Evolutionary conservation across 495 filamentous ascomycete species (phyloP).

Genomic region (Staphylotrichum longicolle): DNA sequence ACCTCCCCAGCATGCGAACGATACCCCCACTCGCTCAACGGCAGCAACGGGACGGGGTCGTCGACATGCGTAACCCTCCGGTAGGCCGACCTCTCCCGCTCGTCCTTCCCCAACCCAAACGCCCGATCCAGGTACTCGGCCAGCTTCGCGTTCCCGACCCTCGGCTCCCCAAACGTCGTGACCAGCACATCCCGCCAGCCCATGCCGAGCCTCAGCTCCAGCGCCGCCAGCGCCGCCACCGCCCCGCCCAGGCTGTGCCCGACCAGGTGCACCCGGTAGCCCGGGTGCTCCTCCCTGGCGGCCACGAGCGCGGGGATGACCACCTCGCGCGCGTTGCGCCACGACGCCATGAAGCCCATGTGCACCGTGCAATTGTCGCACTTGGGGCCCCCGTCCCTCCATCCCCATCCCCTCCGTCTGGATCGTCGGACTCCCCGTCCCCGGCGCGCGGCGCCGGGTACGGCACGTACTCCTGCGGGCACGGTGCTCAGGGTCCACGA

Average conservation of each 20-base stretch:
- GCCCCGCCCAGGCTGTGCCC: conserved; percentile 93
- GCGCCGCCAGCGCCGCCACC: conserved; percentile 79
- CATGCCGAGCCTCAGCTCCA: conserved; percentile 60
- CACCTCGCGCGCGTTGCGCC: conserved; percentile 64
- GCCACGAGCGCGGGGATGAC: conserved; percentile 60
- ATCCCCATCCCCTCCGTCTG: conserved; percentile 1
- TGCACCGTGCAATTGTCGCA: conserved; percentile 91
- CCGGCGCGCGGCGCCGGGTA: conserved; percentile 58
- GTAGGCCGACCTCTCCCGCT: conserved; percentile 47
- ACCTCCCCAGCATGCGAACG: conserved; percentile 80
- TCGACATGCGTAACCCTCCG: conserved; percentile 79
- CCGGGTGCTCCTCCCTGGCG: conserved; percentile 58
- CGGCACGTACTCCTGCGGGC: conserved; percentile 86
- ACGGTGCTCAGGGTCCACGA: conserved; percentile 82
- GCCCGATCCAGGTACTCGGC: conserved; percentile 62
- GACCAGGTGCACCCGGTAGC: conserved; percentile 71
- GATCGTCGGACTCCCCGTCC: conserved; percentile 21
- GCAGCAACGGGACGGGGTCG: conserved; percentile 88
- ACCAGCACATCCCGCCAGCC: conserved; percentile 65
- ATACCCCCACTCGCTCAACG: conserved; percentile 84
- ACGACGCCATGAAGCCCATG: conserved; percentile 80
- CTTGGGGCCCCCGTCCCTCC: conserved; percentile 20
- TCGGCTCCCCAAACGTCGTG: conserved; percentile 92
- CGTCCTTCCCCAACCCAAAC: conserved; percentile 52
- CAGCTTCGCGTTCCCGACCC: conserved; percentile 73